These are phyloP conservation scores for Macrophomina phaseolina DNA, from an alignment of 2,329 filamentous ascomycete species.

Conservation along the genomic window DNA sequence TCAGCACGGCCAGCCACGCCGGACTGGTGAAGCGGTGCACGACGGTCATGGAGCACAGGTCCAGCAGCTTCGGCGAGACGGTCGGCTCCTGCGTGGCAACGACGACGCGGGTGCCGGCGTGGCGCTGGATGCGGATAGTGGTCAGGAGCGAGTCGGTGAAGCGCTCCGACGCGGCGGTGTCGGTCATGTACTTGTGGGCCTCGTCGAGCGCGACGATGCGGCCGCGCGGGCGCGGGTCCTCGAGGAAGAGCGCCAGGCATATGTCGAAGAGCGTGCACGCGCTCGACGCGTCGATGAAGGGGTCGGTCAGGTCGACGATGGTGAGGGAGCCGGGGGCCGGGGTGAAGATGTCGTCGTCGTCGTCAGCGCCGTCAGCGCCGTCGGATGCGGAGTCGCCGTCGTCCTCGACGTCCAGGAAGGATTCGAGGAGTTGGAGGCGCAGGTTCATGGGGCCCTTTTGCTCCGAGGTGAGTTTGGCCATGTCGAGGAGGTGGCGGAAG, in stretches of 20 bases:
- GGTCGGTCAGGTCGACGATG: conserved; percentile 75
- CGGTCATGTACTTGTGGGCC: conserved; percentile 76
- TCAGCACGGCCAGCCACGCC: conserved; percentile 61
- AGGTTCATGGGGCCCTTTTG: conserved; percentile 64
- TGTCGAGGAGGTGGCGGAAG: conserved; percentile 51
- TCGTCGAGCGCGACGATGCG: conserved; percentile 75
- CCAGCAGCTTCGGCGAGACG: conserved; percentile 69
- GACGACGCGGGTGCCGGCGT: conserved; percentile 69
- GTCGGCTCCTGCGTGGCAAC: conserved; percentile 82
- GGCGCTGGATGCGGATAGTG: conserved; percentile 73
- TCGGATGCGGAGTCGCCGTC: neutral
- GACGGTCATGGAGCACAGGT: conserved; percentile 73
- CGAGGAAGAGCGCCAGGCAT: conserved; percentile 69
- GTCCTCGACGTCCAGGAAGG: conserved; percentile 59
- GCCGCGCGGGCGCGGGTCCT: conserved; percentile 52
- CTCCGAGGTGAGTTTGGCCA: conserved; percentile 49
- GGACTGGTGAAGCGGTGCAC: conserved; percentile 75
- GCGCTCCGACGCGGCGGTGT: conserved; percentile 57
- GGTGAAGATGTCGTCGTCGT: conserved; percentile 31
- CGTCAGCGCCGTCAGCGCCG: neutral
- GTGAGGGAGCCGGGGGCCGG: conserved; percentile 59
- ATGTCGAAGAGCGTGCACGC: conserved; percentile 78
- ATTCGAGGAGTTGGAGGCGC: conserved; percentile 67
- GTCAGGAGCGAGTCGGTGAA: conserved; percentile 68
- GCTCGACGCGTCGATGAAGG: conserved; percentile 69